Evolutionary conservation across 2,329 filamentous ascomycete species (phyloP).

Genomic region (Alternaria incomplexa): DNA sequence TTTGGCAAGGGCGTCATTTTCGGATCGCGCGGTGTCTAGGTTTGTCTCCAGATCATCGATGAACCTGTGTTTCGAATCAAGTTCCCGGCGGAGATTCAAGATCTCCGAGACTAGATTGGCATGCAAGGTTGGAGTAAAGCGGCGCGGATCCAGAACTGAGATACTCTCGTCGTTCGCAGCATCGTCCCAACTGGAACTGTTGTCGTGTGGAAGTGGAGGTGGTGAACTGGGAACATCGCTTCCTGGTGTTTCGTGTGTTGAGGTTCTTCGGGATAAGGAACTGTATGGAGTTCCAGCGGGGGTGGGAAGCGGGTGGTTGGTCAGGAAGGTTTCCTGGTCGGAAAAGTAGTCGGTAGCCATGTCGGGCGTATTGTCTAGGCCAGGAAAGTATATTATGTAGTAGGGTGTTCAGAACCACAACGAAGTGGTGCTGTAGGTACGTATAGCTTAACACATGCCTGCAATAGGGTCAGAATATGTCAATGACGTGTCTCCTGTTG

Average conservation of each 20-base stretch:
- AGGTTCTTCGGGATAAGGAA: slow-evolving; percentile 66
- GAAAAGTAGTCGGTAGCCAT: slow-evolving; percentile 56
- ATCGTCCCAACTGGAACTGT: slow-evolving; percentile 57
- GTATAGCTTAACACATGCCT: slow-evolving; percentile 38
- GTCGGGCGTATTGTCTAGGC: background rate
- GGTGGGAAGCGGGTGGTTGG: slow-evolving; percentile 66
- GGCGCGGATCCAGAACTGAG: slow-evolving; percentile 80
- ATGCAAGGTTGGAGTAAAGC: slow-evolving; percentile 94
- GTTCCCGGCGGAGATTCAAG: slow-evolving; percentile 80
- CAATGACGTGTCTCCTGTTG: background rate
- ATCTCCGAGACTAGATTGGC: slow-evolving; percentile 96
- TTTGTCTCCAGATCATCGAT: slow-evolving; percentile 84
- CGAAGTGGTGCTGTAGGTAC: slow-evolving; percentile 32
- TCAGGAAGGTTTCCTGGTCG: slow-evolving; percentile 50
- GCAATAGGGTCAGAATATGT: slow-evolving; percentile 11
- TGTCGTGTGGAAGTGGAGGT: slow-evolving; percentile 59
- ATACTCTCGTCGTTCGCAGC: slow-evolving; percentile 68
- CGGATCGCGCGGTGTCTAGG: slow-evolving; percentile 72
- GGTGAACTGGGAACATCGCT: slow-evolving; percentile 73
- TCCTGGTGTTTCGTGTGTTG: slow-evolving; percentile 62
- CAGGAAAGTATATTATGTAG: background rate
- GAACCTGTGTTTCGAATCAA: slow-evolving; percentile 85
- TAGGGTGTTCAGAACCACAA: slow-evolving; percentile 31
- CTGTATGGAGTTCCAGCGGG: slow-evolving; percentile 75
- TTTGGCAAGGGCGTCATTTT: slow-evolving; percentile 73